Evolutionary conservation across 306 rosid species (phyloP), one percentile per base, ranked within the genome.

Genomic region (Gillenia trifoliata): DNA sequence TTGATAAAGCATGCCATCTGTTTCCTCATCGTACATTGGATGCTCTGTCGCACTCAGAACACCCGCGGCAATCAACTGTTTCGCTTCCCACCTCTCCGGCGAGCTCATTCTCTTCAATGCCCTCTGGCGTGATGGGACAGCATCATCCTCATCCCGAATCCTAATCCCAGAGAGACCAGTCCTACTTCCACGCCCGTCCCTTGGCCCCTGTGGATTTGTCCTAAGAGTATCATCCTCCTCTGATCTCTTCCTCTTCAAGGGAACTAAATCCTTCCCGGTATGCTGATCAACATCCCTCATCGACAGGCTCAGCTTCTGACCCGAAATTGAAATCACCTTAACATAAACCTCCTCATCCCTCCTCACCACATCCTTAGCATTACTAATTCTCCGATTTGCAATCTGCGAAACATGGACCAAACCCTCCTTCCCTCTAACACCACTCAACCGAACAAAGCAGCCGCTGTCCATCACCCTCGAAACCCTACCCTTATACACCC

Each of bases 91-190:
- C 78, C 8, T 89, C 87, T 92, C 96, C 4, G 92, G 97, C 22
- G 93, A 92, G 69, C 97, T 92, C 97, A 92, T 92, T 72, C 96
- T 83, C 90, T 92, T 92, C 70, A 92, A 61, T 3, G 96, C 93
- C 67, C 54, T 16, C 20, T 92, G 85, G 4, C 96, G 90, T 0
- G 90, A 79, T 61, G 87, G 82, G n/a, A 66, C 86, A 59, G 77
- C 73, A 25, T 73, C 86, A 45, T 83, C 80, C 79, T 92, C 97
- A 76, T 89, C 97, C 69, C 86, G 77, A 74, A 92, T 89, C 83
- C 84, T 86, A 56, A 89, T 92, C 62, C 97, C 96, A 4, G 96
- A 92, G 56, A 92, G 90, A n/a, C 97, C 97, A 0, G 84, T 89
- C 83, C 96, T 85, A 1, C 84, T 47, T 29, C 79, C 79, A 2